Evolutionary conservation across 805 yeast species (phyloP).

Genomic region (Saccharomycopsis microspora): DNA sequence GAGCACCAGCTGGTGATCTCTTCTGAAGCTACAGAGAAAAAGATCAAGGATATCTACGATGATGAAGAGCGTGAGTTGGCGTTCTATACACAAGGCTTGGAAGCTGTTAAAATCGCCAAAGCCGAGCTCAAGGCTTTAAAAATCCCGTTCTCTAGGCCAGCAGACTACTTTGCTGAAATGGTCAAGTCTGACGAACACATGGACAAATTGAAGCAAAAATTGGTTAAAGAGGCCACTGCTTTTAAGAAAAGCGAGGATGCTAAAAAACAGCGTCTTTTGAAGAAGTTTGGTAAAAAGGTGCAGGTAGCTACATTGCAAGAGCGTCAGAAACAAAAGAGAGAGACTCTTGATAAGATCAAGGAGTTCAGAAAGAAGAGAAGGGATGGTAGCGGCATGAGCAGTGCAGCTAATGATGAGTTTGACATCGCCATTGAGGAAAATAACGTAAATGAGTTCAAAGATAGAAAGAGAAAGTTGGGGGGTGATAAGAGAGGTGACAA

Average conservation of each 20-base stretch:
- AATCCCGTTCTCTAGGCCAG: conserved; percentile 85
- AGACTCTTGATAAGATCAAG: conserved; percentile 81
- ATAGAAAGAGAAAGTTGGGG: conserved; percentile 17
- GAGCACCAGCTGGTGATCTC: conserved; percentile 76
- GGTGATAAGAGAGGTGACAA: conserved; percentile 2
- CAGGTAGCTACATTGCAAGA: conserved; percentile 88
- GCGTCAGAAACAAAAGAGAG: conserved; percentile 87
- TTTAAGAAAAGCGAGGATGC: conserved; percentile 62
- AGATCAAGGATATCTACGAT: conserved; percentile 80
- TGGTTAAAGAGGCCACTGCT: conserved; percentile 54
- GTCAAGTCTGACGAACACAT: conserved; percentile 95
- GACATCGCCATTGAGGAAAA: conserved; percentile 91
- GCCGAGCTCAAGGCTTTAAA: conserved; percentile 47
- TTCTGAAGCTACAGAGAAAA: conserved; percentile 44
- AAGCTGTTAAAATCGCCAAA: conserved; percentile 69
- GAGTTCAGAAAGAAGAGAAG: conserved; percentile 81
- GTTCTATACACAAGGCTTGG: conserved; percentile 87
- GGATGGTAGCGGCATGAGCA: conserved; percentile 3
- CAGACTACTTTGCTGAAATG: conserved; percentile 98
- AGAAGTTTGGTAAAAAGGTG: conserved; percentile 96
- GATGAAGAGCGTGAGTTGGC: conserved; percentile 94
- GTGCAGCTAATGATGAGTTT: conserved; percentile 53
- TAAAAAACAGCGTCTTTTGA: conserved; percentile 83
- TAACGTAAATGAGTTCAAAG: conserved; percentile 37
- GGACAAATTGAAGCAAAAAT: conserved; percentile 80